Evolutionary conservation across 2,329 filamentous ascomycete genomes (phyloP), one percentile per base, ranked within the genome.

Genomic region (Colletotrichum incanum): DNA sequence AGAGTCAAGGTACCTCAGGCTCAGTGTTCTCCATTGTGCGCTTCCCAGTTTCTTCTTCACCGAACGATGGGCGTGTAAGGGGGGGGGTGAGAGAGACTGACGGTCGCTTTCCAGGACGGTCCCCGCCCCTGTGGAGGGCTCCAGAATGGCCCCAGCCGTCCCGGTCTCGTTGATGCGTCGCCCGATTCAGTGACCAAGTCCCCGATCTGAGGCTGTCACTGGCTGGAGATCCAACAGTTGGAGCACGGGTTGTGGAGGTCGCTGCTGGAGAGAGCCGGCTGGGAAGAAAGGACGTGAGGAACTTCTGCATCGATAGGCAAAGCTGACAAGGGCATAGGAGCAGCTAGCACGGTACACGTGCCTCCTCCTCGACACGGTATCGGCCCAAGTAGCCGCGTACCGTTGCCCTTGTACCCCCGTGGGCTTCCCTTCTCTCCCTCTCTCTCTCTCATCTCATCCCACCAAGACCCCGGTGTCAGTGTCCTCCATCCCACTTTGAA

Each of bases 131-230:
- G 60, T 26, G 45, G 34, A 62, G 31, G n/a, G 60, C 45, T 52
- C 60, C 60, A 50, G 34, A 50, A 49, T n/a, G 31, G 60, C 60
- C 20, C 31, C 60, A 64, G 61, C 26, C 37, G 37, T 64, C 37
- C 37, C 61, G 47, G 61, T 64, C 61, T 54, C 45, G 47, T 55
- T 45, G 47, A 65, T 61, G 37, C 67, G 45, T 61, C 55, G 54
- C 62, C 59, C 59, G 70, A 72, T 72, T 72, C 54, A 65, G 23
- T 43, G 65, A 60, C 59, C 60, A 55, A 60, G 58, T 55, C 26
- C 34, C 52, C 69, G 69, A 72, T 72, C 69, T 39, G 23, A 41
- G 65, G 31, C 45, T 5, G 58, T 50, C n/a, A 50, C n/a, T 41
- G 54, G 55, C 55, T 60, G 54, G 23, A 65, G 37, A 58, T 31